phyloP scores from a whole-genome alignment of 2,329 filamentous ascomycete genomes.

The Hypoxylon sp. region DNA sequence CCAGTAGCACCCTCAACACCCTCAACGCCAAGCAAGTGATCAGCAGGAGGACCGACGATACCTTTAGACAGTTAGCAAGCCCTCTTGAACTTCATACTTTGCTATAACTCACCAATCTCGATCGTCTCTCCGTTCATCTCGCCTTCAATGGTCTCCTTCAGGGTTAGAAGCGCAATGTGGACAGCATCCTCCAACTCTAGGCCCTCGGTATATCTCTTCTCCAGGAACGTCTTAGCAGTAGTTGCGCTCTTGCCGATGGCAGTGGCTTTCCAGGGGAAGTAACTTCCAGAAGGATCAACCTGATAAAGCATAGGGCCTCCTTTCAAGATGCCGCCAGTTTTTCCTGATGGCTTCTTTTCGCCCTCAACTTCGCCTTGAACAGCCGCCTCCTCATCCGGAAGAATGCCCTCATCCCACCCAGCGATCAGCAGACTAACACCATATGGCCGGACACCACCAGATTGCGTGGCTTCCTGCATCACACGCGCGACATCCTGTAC shows the following conservation, averaged over 20 bases:
- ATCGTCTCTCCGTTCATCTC: slow-evolving; percentile 99
- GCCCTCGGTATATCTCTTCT: slow-evolving; percentile 98
- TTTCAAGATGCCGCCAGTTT: slow-evolving; percentile 96
- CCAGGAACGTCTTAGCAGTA: slow-evolving; percentile 97
- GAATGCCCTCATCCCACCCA: slow-evolving; percentile 96
- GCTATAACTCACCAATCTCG: slow-evolving; percentile 82
- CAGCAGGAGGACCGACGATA: slow-evolving; percentile 93
- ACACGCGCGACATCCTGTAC: slow-evolving; percentile 98
- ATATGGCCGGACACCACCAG: slow-evolving; percentile 95
- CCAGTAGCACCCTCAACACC: slow-evolving; percentile 88
- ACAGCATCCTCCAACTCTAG: slow-evolving; percentile 98
- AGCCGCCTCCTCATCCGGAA: slow-evolving; percentile 82
- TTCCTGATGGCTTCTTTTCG: slow-evolving; percentile 80
- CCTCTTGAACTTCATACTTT: background rate
- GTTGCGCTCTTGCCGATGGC: slow-evolving; percentile 99
- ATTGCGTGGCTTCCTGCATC: slow-evolving; percentile 99
- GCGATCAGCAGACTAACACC: slow-evolving; percentile 96
- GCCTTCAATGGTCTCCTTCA: slow-evolving; percentile 99
- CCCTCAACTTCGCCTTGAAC: slow-evolving; percentile 68
- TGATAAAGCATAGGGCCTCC: slow-evolving; percentile 98
- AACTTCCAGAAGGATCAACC: slow-evolving; percentile 98
- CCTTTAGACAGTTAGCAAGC: slow-evolving; percentile 67
- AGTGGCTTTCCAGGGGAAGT: slow-evolving; percentile 99
- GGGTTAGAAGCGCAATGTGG: slow-evolving; percentile 94
- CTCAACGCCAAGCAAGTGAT: slow-evolving; percentile 92